Evolutionary conservation across 83 land plant species (phyloP).

Genomic region (Thuja plicata): DNA sequence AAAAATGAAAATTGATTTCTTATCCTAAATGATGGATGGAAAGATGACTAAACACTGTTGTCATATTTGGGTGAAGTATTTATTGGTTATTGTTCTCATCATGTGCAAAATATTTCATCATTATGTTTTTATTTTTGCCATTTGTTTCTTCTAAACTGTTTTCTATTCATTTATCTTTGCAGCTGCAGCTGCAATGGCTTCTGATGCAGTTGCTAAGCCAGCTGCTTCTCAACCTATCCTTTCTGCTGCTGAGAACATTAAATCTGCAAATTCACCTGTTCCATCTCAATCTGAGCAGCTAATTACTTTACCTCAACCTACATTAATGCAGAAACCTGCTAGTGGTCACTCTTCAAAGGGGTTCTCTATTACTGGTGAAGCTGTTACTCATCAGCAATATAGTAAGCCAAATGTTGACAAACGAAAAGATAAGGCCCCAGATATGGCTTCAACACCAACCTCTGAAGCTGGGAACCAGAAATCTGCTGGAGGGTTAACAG

Average conservation of each 20-base stretch:
- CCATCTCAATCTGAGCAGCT: conserved; percentile 34
- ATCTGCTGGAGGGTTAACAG: conserved; percentile 18
- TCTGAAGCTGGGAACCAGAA: conserved; percentile 25
- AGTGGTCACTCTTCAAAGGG: conserved; percentile 18
- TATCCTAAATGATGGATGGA: neutral
- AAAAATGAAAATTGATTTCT: neutral
- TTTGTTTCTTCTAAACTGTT: neutral
- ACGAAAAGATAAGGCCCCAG: conserved; percentile 37
- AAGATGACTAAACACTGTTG: neutral
- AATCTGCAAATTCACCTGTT: conserved; percentile 38
- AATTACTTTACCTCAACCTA: conserved; percentile 11
- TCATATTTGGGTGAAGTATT: neutral
- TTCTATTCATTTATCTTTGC: neutral
- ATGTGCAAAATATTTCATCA: neutral
- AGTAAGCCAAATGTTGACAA: conserved; percentile 25
- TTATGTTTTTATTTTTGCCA: neutral
- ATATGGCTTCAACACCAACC: neutral
- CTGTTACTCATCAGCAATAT: neutral
- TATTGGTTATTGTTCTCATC: neutral
- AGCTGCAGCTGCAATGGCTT: conserved; percentile 21
- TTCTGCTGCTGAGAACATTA: conserved; percentile 20
- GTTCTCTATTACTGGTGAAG: conserved; percentile 18
- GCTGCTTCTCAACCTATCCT: conserved; percentile 8
- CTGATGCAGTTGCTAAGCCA: conserved; percentile 28
- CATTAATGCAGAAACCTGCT: conserved; percentile 24